Percentiles rank a stretch among this genome's conserved stretches.
Conservation (phyloP, 192 early-diverging fungal genomes). For the Coemansia sp. region DNA sequence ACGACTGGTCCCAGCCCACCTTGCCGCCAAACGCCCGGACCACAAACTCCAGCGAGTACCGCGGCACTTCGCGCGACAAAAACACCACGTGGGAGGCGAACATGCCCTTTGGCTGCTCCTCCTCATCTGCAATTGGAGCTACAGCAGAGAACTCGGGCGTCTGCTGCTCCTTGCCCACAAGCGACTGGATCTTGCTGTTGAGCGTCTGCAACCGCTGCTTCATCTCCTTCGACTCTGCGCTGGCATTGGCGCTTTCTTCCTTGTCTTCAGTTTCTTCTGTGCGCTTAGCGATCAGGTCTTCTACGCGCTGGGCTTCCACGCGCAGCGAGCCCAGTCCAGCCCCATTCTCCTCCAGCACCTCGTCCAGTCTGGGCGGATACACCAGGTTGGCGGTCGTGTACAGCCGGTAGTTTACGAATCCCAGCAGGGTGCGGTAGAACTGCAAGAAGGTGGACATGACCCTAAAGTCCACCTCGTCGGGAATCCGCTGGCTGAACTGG, state of each 20-base stretch:
- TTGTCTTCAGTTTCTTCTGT: conserved; percentile 20
- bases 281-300: conserved; percentile 40
- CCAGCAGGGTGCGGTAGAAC: conserved; percentile 87
- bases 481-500: conserved; percentile 86
- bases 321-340: conserved; percentile 46
- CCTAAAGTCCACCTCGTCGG: conserved; percentile 92
- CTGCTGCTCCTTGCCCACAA: conserved; percentile 15
- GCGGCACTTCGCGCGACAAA: conserved; percentile 92
- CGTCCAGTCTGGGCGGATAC: conserved; percentile 87
- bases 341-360: conserved; percentile 36
- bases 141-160: conserved; percentile 22
- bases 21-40: conserved; percentile 85
- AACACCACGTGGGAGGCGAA: conserved; percentile 70
- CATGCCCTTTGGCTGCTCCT: conserved; percentile 47
- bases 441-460: conserved; percentile 97
- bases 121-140: conserved; percentile 6
- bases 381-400: conserved; percentile 82
- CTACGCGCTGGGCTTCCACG: conserved; percentile 35
- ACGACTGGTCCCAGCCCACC: conserved; percentile 82
- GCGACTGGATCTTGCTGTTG: conserved; percentile 41
- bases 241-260: background rate
- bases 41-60: conserved; percentile 88
- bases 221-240: conserved; percentile 19
- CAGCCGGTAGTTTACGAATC: conserved; percentile 94
- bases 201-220: conserved; percentile 36